phyloP scores from a whole-genome alignment of 371 early-diverging fungal species.

The Polyrhizophydium stewartii region DNA sequence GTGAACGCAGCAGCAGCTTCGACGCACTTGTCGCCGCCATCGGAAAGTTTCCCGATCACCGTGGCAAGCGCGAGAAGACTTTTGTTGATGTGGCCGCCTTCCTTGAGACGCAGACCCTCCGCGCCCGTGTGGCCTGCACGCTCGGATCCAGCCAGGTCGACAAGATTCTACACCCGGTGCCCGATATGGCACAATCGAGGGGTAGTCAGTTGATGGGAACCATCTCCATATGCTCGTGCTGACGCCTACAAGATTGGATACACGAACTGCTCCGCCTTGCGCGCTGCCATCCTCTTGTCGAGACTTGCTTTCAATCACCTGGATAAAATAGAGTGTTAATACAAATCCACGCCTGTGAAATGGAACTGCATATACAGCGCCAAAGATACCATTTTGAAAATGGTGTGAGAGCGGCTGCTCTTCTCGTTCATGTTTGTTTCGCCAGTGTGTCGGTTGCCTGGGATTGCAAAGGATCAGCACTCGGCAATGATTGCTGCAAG shows the following conservation, averaged over 20 bases:
- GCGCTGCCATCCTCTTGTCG: neutral
- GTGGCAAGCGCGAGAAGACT: conserved; percentile 53
- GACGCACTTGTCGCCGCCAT: conserved; percentile 26
- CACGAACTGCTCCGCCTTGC: neutral
- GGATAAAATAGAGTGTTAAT: neutral
- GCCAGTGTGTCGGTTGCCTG: conserved; percentile 45
- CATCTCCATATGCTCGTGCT: neutral
- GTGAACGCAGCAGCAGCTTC: neutral
- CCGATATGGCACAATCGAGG: too few relatives aligned
- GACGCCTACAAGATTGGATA: neutral
- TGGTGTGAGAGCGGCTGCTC: conserved; percentile 53
- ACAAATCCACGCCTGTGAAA: too few relatives aligned
- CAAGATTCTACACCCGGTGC: too few relatives aligned
- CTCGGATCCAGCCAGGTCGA: conserved; percentile 74
- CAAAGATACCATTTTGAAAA: conserved; percentile 36
- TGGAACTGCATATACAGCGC: neutral
- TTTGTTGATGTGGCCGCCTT: conserved; percentile 65
- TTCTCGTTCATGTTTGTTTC: conserved; percentile 53
- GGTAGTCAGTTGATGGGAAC: too few relatives aligned
- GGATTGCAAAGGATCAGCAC: neutral
- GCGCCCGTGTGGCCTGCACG: conserved; percentile 53
- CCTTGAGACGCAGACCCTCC: conserved; percentile 56
- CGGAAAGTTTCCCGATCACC: conserved; percentile 49
- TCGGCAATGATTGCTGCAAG: too few relatives aligned
- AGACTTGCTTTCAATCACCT: conserved; percentile 22